Evolutionary conservation across 257 asterid genomes (phyloP), one percentile per base, ranked within the genome.

Genomic region (Coffea eugenioides): DNA sequence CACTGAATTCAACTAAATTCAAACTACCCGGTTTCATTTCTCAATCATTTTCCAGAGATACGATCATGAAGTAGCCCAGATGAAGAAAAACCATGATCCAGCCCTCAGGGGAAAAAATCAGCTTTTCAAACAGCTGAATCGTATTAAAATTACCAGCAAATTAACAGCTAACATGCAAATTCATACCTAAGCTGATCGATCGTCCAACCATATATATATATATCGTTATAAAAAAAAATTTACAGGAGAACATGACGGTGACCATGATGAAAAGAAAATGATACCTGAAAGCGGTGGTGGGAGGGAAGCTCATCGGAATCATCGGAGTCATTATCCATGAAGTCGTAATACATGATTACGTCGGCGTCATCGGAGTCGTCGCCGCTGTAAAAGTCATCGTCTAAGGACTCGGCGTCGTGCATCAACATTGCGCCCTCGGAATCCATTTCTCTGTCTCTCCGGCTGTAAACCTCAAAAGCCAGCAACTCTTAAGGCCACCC

Each of bases 281-380:
- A 54, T 27, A 94, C 98, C 98, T 87, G 95, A 36, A 92, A 90
- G 77, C 97, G 97, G 69, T 83, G 87, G 82, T 84, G 84, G 56
- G 92, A 79, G 78, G 86, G 77, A 48, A 80, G 77, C 69, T 88
- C 94, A 84, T 90, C 97, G 51, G 92, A 89, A 83, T 94, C 97
- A 78, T 92, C 97, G 2, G 97, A 89, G 69, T 90, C 98, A 48
- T 90, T 87, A 83, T 92, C 98, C 74, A 89, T 85, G 82, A 92
- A 94, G 23, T 88, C 97, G 69, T 90, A 90, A 81, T 92, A 92
- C 86, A 91, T 86, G 62, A 88, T 82, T 74, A 82, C 91, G 83
- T 90, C 95, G 62, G 87, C 93, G 15, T 81, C 83, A 70, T 87
- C 95, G 82, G 93, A 87, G 62, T 91, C 91, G n/a, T 81, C 95